Conservation (phyloP, 1,139 yeast species). For the Sugiyamaella sp. region DNA sequence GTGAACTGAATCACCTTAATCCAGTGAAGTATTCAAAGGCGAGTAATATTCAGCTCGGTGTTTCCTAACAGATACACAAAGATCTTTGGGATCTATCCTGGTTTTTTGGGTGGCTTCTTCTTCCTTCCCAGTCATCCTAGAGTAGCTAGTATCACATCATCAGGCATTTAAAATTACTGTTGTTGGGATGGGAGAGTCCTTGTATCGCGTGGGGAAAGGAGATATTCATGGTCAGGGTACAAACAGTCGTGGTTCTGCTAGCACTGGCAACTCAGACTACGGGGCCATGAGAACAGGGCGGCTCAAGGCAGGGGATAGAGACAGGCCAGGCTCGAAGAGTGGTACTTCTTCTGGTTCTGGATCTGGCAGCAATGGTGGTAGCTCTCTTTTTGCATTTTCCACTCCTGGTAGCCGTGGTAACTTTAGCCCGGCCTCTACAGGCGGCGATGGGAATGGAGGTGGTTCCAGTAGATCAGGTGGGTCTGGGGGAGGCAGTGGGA, state of each 20-base stretch:
- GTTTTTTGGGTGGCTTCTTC: no score
- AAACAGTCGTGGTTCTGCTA: background rate
- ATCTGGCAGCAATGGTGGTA: background rate
- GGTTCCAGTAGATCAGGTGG: background rate
- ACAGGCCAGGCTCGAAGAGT: background rate
- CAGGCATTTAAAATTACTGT: no score
- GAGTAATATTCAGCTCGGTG: no score
- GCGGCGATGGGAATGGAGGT: background rate
- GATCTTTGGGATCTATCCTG: no score
- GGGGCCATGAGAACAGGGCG: background rate
- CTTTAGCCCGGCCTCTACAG: background rate
- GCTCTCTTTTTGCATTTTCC: background rate
- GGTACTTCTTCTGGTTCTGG: background rate
- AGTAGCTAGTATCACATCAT: no score
- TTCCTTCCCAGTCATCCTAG: no score
- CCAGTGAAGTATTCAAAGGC: no score
- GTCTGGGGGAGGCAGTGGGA: background rate
- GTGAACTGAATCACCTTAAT: no score
- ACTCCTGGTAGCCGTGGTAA: background rate
- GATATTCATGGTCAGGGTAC: background rate
- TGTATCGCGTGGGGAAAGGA: background rate
- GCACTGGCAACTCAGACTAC: background rate
- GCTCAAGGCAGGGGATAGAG: background rate
- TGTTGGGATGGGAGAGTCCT: background rate
- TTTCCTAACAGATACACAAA: no score